Evolutionary conservation across 2,329 filamentous ascomycete genomes (phyloP).

Genomic region (Endocalyx cinctus): DNA sequence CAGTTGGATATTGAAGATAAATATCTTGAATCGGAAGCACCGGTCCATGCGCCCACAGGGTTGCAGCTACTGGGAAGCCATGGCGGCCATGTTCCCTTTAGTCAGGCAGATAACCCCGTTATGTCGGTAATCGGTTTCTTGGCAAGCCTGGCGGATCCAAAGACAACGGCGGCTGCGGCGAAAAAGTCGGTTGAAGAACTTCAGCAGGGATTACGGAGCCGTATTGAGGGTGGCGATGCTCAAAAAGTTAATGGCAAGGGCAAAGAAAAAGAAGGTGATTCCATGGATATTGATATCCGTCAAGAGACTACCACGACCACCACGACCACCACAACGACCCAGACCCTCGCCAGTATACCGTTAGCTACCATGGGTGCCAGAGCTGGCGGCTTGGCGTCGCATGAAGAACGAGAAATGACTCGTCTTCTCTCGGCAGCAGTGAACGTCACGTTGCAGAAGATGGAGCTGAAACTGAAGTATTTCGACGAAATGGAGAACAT

Average conservation of each 20-base stretch:
- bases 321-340: conserved; percentile 42
- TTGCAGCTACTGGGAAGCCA: conserved; percentile 66
- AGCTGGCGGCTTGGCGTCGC: conserved; percentile 81
- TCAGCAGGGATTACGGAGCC: conserved; percentile 71
- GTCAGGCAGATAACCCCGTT: conserved; percentile 89
- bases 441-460: conserved; percentile 90
- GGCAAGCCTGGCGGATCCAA: conserved; percentile 83
- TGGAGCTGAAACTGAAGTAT: conserved; percentile 91
- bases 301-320: conserved; percentile 50
- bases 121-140: conserved; percentile 95
- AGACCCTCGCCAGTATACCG: conserved; percentile 67
- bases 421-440: conserved; percentile 87
- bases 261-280: conserved; percentile 51
- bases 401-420: conserved; percentile 96
- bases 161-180: conserved; percentile 84
- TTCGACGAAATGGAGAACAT: conserved; percentile 95
- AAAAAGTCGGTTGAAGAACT: conserved; percentile 84
- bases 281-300: conserved; percentile 60
- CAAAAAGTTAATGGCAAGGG: conserved; percentile 52
- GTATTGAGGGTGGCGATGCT: conserved; percentile 59
- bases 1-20: conserved; percentile 97
- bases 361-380: conserved; percentile 83
- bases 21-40: conserved; percentile 76
- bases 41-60: conserved; percentile 49
- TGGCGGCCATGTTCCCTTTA: conserved; percentile 81